Evolutionary conservation across 768 basidiomycete genomes (phyloP).

Genomic region (Serpula lacrymans): DNA sequence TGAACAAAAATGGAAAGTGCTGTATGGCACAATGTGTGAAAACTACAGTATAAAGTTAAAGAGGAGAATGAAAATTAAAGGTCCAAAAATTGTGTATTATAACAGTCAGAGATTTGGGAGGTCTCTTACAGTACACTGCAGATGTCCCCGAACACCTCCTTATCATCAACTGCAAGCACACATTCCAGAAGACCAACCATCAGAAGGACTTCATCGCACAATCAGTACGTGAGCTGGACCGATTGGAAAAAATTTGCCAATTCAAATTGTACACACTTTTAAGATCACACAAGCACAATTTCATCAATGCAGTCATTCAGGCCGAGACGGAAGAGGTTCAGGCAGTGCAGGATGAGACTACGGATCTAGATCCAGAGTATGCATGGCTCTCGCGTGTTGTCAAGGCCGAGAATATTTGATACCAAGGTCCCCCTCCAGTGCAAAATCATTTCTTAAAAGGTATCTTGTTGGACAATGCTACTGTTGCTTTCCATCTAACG

Average conservation of each 20-base stretch:
- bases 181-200: conserved; percentile 20
- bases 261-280: conserved; percentile 19
- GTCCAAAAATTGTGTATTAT: too few species aligned
- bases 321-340: too few species aligned
- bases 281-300: background rate
- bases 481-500: conserved; percentile 21
- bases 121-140: conserved; percentile 29
- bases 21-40: too few species aligned
- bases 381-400: background rate
- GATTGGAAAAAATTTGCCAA: conserved; percentile 19
- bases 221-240: conserved; percentile 29
- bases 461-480: conserved; percentile 3
- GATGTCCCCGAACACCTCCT: conserved; percentile 33
- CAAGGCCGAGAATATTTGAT: background rate
- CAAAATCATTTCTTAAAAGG: conserved; percentile 2
- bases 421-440: conserved; percentile 10
- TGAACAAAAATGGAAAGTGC: too few species aligned
- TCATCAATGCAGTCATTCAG: background rate
- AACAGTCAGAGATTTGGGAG: conserved; percentile 21
- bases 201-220: conserved; percentile 29
- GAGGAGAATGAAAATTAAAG: too few species aligned
- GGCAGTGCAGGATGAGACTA: background rate
- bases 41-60: too few species aligned
- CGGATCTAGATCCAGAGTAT: background rate
- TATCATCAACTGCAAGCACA: conserved; percentile 29